phyloP scores from a whole-genome alignment of 1,139 yeast species.

The Meyerozyma guilliermondii region DNA sequence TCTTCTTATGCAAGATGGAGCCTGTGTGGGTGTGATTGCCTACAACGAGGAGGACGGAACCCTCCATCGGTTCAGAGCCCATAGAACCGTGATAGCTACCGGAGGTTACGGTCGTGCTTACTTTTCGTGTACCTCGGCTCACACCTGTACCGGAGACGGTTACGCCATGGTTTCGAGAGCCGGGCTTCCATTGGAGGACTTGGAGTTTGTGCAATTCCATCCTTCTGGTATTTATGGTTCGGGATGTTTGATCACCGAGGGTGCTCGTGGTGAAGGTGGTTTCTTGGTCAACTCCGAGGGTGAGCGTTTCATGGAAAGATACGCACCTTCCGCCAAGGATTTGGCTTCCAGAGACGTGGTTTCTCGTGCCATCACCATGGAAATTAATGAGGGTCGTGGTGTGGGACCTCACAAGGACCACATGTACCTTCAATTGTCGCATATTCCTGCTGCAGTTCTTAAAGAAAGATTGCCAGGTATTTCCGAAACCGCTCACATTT shows the following conservation, averaged over 20 bases:
- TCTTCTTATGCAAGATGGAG: conserved; percentile 91
- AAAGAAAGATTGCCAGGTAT: conserved; percentile 98
- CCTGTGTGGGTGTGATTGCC: conserved; percentile 94
- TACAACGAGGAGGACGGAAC: conserved; percentile 99
- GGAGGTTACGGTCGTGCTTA: conserved; percentile 99
- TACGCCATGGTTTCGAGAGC: conserved; percentile 98
- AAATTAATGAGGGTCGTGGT: conserved; percentile 98
- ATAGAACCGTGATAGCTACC: conserved; percentile 93
- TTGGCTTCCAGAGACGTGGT: conserved; percentile 98
- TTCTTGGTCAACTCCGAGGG: conserved; percentile 93
- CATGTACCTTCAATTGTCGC: conserved; percentile 90
- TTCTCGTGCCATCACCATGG: conserved; percentile 97
- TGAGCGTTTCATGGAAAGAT: conserved; percentile 99
- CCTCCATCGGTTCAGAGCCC: conserved; percentile 94
- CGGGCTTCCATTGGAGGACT: conserved; percentile 94
- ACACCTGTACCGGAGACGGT: conserved; percentile 99
- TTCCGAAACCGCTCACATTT: conserved; percentile 96
- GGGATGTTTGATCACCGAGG: conserved; percentile 97
- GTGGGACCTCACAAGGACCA: conserved; percentile 96
- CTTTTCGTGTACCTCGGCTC: conserved; percentile 98
- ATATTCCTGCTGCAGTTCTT: conserved; percentile 86
- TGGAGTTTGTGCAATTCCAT: conserved; percentile 98
- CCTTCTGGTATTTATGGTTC: conserved; percentile 99
- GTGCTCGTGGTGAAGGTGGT: conserved; percentile 99
- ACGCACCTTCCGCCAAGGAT: conserved; percentile 98